Percentiles rank a stretch among this genome's conserved stretches.
Conservation (phyloP, 2,329 filamentous ascomycete species). For the Immersiporthe knoxdaviesiana region DNA sequence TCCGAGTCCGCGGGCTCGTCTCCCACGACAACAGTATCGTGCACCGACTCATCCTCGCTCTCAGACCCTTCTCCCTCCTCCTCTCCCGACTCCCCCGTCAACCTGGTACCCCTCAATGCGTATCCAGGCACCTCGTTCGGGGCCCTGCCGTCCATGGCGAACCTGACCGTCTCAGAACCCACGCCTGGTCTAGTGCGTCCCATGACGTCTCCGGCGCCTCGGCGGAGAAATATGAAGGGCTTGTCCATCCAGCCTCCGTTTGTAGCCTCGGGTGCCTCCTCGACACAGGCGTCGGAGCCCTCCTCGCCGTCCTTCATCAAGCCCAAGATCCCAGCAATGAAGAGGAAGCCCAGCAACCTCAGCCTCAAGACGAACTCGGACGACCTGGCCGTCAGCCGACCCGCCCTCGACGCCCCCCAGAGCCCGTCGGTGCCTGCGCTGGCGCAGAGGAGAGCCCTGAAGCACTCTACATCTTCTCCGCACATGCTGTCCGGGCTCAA, state of each 20-base stretch:
- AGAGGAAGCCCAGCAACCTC: slow-evolving; percentile 76
- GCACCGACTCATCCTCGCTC: slow-evolving; percentile 85
- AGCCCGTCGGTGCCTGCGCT: slow-evolving; percentile 62
- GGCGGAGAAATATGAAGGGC: slow-evolving; percentile 84
- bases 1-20: slow-evolving; percentile 92
- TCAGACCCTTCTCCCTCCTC: slow-evolving; percentile 90
- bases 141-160: slow-evolving; percentile 49
- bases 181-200: slow-evolving; percentile 52
- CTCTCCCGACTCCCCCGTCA: slow-evolving; percentile 86
- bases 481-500: slow-evolving; percentile 65
- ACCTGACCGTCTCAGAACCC: slow-evolving; percentile 50
- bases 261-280: slow-evolving; percentile 49
- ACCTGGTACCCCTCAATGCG: slow-evolving; percentile 70
- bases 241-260: slow-evolving; percentile 74
- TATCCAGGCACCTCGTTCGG: slow-evolving; percentile 66
- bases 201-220: slow-evolving; percentile 70
- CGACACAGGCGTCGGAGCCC: slow-evolving; percentile 64
- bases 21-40: slow-evolving; percentile 91
- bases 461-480: slow-evolving; percentile 70
- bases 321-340: slow-evolving; percentile 70
- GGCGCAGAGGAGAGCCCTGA: slow-evolving; percentile 63
- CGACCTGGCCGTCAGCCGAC: slow-evolving; percentile 54
- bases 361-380: slow-evolving; percentile 74
- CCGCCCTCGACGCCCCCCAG: slow-evolving; percentile 57
- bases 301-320: slow-evolving; percentile 80